Base-by-base conservation (phyloP, 2,329 filamentous ascomycete genomes). In the Stromatinia cepivora region DNA sequence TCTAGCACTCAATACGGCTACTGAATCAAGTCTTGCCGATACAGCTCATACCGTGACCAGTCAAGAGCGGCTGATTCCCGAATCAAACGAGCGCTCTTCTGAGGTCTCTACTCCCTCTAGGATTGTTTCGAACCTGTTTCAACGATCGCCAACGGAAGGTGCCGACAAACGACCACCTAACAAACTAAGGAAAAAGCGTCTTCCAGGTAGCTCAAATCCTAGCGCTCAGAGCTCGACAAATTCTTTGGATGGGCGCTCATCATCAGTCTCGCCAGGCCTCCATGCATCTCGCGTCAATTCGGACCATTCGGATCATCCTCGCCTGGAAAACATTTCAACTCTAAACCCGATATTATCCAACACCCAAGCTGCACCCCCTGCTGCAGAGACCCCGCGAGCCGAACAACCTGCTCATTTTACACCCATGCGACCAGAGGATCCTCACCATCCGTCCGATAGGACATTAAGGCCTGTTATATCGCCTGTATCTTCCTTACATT, bases 181-280 rank as follows among this genome's bases (percentile, higher is more conserved):
- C 77, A 97, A 97, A 80, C 82, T 99, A 65, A 91, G 90, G 79
- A 98, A 98, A 83, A 97, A 89, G 72, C 78, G 81, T n/a, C 83
- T 91, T 68, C 90, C 92, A 0, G 90, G 88, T 54, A 92, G 92
- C 76, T 81, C 91, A 31, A 94, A 93, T 74, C 90, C 90, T 28
- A 97, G 94, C 78, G 94, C 94, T 0, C 93, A 97, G 73, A 97
- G 94, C 77, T 98, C 95, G 22, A 91, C 87, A 9, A 87, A 91
- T 22, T 97, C 94, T 10, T 82, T 97, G n/a, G 81, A 81, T 45
- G 84, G 79, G 11, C 78, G 76, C 61, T 64, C 64, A 46, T 71
- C 75, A 58, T 64, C 76, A 20, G 78, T 70, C 11, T 75, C 75
- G 36, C 76, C 76, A 50, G 71, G 71, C 34, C 74, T 80, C 52